phyloP scores from a whole-genome alignment of 305 asterid genomes.

The Fraxinus xanthoxyloides region DNA sequence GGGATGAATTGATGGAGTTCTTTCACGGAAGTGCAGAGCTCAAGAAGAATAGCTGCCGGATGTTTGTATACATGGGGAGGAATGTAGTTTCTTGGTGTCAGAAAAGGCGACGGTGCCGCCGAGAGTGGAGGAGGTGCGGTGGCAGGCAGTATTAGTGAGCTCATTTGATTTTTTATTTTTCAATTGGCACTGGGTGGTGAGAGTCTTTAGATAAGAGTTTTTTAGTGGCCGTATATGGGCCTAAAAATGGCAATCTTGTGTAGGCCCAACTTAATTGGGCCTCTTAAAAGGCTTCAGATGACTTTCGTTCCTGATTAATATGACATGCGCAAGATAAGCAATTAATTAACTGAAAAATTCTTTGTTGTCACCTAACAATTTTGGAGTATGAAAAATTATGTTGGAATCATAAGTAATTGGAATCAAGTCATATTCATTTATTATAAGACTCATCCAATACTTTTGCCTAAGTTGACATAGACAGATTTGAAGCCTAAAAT shows the following conservation, averaged over 20 bases:
- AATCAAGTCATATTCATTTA: background rate
- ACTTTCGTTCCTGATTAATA: background rate
- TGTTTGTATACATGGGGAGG: conserved; percentile 68
- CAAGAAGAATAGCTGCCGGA: conserved; percentile 75
- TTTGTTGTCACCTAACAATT: background rate
- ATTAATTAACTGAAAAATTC: too few species aligned
- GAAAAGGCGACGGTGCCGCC: conserved; percentile 33
- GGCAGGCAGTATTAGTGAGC: conserved; percentile 38
- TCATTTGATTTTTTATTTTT: conserved; percentile 31
- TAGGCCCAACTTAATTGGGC: background rate
- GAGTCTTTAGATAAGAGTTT: background rate
- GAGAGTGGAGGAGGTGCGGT: conserved; percentile 34
- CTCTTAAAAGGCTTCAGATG: background rate
- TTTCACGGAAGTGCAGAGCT: conserved; percentile 63
- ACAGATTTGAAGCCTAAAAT: background rate
- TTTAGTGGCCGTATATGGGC: background rate
- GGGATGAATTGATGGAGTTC: conserved; percentile 83
- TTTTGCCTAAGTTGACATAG: background rate
- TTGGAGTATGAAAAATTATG: background rate
- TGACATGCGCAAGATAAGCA: background rate
- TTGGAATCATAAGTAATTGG: background rate
- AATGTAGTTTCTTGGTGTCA: conserved; percentile 51
- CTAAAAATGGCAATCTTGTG: background rate
- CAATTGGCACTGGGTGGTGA: background rate
- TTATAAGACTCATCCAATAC: background rate